Base-by-base conservation (phyloP, 1,284 basidiomycete genomes). In the Coniferiporia weirii region DNA sequence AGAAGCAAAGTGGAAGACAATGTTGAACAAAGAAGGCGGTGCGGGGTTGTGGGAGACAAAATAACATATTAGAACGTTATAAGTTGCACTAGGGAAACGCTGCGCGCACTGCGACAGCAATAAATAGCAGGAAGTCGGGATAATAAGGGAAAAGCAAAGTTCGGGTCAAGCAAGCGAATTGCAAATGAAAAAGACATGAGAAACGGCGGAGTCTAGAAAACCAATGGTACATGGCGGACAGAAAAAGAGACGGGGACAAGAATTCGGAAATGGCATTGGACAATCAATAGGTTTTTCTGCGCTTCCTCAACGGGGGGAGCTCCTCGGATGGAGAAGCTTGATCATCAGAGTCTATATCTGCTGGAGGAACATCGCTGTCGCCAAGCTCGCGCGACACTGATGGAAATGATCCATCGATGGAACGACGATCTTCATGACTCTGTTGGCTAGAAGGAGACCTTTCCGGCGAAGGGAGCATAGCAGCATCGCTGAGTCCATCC, bases 1-100 rank as follows among this genome's bases (percentile, higher is more conserved):
- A 53, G 34, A 47, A 36, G 10, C 40, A 36, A 36, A 32, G 44
- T 15, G 27, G 12, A 22, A 43, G 13, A 43, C 27, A 32, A 47
- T 20, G 35, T 40, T 22, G 38, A 43, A 49, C 15, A 20, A 35
- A 20, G 22, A 45, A 32, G 35, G 19, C 34, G 43, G 45, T 17
- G 27, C 5, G 43, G 52, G 50, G 17, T 32, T 47, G 54, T 56
- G 54, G 54, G 10, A 20, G 54, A 36, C 44, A 27, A 56, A 45
- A 22, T 22, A 20, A 56, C 54, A 56, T 46, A 56, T 56, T 56
- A 56, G 34, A 56, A 56, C 22, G 22, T 35, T 48, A 56, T 56
- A 56, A 20, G 20, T n/a, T 56, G 44, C 8, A 15, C 8, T 17
- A 20, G 8, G 19, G 17, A 20, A 34, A 48, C 27, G 43, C 54